These are phyloP conservation scores for Lavandula angustifolia DNA, from an alignment of 257 asterid genomes.

Conservation along the genomic window DNA sequence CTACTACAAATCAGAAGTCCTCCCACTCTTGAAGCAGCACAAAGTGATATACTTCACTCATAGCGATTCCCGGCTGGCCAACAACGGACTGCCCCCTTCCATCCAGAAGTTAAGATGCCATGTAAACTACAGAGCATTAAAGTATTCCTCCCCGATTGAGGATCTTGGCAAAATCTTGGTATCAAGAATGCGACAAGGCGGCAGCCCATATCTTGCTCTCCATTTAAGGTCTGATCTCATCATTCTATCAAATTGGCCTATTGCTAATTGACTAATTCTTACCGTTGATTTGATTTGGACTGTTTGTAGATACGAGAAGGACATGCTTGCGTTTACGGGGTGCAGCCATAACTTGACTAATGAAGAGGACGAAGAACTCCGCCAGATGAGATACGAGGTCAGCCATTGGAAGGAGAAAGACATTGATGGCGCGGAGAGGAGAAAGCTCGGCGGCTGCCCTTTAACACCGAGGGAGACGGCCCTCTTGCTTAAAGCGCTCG, in stretches of 20 bases:
- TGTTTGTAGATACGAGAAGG: slow-evolving; percentile 60
- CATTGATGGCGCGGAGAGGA: slow-evolving; percentile 42
- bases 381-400: slow-evolving; percentile 50
- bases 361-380: slow-evolving; percentile 54
- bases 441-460: slow-evolving; percentile 61
- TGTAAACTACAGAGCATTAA: slow-evolving; percentile 62
- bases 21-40: slow-evolving; percentile 39
- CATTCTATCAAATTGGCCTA: too few species aligned
- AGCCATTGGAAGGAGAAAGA: slow-evolving; percentile 70
- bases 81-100: slow-evolving; percentile 55
- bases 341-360: slow-evolving; percentile 58
- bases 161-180: slow-evolving; percentile 54
- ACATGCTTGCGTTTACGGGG: slow-evolving; percentile 79
- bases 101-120: slow-evolving; percentile 66
- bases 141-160: slow-evolving; percentile 52
- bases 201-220: slow-evolving; percentile 60
- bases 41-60: slow-evolving; percentile 56
- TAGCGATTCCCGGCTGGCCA: slow-evolving; percentile 64
- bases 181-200: slow-evolving; percentile 37
- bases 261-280: too few species aligned
- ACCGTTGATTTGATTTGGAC: too few species aligned
- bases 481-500: slow-evolving; percentile 66
- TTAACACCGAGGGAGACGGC: slow-evolving; percentile 76
- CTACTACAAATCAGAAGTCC: slow-evolving; percentile 52
- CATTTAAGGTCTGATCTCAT: too few species aligned